Percentiles rank a stretch among this genome's conserved stretches.
Conservation (phyloP, 2,329 filamentous ascomycete species). For the Colletotrichum zoysiae region DNA sequence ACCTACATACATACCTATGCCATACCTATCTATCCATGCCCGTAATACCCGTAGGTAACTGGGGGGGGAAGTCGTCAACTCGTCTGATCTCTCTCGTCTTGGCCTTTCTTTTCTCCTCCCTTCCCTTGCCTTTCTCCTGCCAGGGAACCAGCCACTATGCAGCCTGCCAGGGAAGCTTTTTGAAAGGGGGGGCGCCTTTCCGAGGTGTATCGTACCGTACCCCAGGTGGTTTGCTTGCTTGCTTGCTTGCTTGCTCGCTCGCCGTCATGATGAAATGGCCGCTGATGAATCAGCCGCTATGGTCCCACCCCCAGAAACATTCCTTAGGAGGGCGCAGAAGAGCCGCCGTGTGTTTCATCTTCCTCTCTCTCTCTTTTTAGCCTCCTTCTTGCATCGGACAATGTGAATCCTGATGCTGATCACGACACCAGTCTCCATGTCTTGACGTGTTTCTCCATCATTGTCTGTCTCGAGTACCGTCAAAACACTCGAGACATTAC, state of each 20-base stretch:
- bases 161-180: neutral
- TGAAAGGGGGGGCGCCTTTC: no score
- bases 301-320: slow-evolving; percentile 24
- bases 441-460: neutral
- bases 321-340: slow-evolving; percentile 24
- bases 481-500: neutral
- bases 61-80: neutral
- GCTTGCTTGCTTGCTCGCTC: no score
- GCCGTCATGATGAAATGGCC: neutral
- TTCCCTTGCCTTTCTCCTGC: neutral
- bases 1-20: no score
- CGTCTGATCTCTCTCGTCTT: neutral
- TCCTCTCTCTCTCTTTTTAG: neutral
- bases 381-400: neutral
- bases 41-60: neutral
- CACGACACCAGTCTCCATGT: neutral
- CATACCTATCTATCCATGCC: no score
- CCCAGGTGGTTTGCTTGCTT: neutral
- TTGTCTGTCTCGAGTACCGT: neutral
- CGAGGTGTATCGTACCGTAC: no score
- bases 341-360: slow-evolving; percentile 35
- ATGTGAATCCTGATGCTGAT: slow-evolving; percentile 13
- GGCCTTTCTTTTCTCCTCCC: neutral
- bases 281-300: slow-evolving; percentile 15
- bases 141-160: neutral